phyloP scores from a whole-genome alignment of 2,329 filamentous ascomycete genomes.

The Thielaviopsis musarum region DNA sequence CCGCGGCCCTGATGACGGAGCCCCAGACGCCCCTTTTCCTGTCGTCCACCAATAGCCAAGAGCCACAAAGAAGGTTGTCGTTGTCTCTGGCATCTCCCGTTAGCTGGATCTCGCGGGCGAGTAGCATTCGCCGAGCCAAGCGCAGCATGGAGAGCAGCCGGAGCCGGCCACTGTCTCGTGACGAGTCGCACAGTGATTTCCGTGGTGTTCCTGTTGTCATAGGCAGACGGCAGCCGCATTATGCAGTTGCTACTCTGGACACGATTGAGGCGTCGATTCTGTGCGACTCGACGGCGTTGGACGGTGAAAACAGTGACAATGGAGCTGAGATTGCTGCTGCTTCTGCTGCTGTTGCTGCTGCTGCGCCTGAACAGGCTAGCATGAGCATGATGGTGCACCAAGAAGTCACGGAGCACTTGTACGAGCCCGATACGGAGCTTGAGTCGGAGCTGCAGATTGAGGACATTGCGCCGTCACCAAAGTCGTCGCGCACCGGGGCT shows the following conservation, averaged over 20 bases:
- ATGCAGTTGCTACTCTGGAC: slow-evolving; percentile 9
- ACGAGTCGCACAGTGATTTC: not conserved
- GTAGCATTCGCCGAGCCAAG: slow-evolving; percentile 40
- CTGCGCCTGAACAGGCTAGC: not conserved
- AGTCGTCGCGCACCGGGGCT: not conserved
- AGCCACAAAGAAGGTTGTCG: slow-evolving; percentile 31
- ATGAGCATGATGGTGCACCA: not conserved
- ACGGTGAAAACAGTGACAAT: not conserved
- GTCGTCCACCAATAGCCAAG: not conserved
- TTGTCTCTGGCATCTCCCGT: slow-evolving; percentile 41
- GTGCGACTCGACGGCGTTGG: slow-evolving; percentile 4
- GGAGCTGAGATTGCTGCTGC: not conserved
- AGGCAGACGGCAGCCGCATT: slow-evolving; percentile 4
- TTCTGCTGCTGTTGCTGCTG: not conserved
- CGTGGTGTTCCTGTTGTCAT: not conserved
- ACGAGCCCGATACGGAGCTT: slow-evolving; percentile 1
- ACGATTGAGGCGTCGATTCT: slow-evolving; percentile 12
- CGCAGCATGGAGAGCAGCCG: slow-evolving; percentile 19
- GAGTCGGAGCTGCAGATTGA: not conserved
- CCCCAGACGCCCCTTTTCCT: not conserved
- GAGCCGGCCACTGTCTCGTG: slow-evolving; percentile 2
- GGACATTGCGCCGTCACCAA: not conserved
- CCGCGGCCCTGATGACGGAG: not conserved
- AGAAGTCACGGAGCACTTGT: not conserved
- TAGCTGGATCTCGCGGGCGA: slow-evolving; percentile 38